Base-by-base conservation (phyloP, 805 yeast genomes). In the Barnettozyma wickerhamii region DNA sequence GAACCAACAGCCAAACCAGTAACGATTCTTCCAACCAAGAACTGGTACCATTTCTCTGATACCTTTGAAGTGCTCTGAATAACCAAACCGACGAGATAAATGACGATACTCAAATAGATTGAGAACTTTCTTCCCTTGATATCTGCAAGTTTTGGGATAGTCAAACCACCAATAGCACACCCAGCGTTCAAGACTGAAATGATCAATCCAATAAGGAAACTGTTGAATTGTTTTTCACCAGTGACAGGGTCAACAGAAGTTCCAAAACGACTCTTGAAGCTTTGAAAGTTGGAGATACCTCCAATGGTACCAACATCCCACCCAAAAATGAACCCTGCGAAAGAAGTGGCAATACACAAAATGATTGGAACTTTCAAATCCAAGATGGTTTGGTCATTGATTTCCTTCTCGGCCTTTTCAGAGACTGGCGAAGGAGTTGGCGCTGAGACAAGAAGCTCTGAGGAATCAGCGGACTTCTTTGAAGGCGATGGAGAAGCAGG, bases 1-100 rank as follows among this genome's bases (percentile, higher is more conserved):
- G 77, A 74, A 48, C 95, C 95, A 45, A 86, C 84, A 37, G 88
- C 85, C 10, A 83, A 50, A 37, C 95, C 95, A 18, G 87, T 75
- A 38, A 83, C 58, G 32, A 68, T 71, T 65, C 88, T 71, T 35
- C 87, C 87, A 50, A 79, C 65, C 48, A 77, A 70, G 52, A 74
- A 71, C 59, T 81, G 87, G 54, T 71, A 73, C 87, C 87, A 81
- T 23, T 65, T 61, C 31, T 58, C 42, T 23, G 50, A 30, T 6
- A 32, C 14, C 6, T 48, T 49, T 10, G 84, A 67, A 18, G 81
- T 61, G 42, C 78, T 77, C 63, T 80, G 86, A 45, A 81, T 67
- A 33, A 77, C 54, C 37, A 77, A 71, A 52, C 88, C 89, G 35
- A 78, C 66, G 40, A 76, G 69, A 59, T 80, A 81, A 39, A 81